phyloP scores from a whole-genome alignment of 169 alveolate species.

The Plasmodium sp. region DNA sequence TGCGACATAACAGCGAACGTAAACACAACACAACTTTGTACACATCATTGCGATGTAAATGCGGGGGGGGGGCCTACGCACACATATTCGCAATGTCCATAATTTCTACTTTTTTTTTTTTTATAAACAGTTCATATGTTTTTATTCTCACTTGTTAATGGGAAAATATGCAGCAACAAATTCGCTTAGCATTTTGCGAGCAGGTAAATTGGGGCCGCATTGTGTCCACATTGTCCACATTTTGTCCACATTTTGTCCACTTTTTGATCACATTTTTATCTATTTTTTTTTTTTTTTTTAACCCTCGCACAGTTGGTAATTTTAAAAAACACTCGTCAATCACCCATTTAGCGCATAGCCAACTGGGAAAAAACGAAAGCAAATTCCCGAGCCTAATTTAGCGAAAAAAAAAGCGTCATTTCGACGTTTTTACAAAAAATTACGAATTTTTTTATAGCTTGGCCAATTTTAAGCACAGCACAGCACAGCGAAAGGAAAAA shows the following conservation, averaged over 20 bases:
- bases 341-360: background rate
- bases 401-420: background rate
- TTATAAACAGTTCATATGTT: conserved; percentile 38
- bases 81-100: background rate
- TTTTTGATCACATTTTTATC: background rate
- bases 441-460: background rate
- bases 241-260: background rate
- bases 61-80: background rate
- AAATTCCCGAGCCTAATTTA: background rate
- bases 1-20: background rate
- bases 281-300: conserved; percentile 38
- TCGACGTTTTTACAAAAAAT: background rate
- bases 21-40: background rate
- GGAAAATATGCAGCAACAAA: conserved; percentile 1
- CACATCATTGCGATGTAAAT: conserved; percentile 1
- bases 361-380: background rate
- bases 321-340: background rate
- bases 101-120: conserved; percentile 21
- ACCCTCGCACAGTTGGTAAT: conserved; percentile 2
- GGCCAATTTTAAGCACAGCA: background rate
- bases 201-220: background rate
- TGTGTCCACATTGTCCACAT: background rate
- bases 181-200: background rate
- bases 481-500: background rate
- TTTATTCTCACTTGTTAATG: background rate